phyloP scores from a whole-genome alignment of 1,284 basidiomycete species.

The Tilletia walkeri region DNA sequence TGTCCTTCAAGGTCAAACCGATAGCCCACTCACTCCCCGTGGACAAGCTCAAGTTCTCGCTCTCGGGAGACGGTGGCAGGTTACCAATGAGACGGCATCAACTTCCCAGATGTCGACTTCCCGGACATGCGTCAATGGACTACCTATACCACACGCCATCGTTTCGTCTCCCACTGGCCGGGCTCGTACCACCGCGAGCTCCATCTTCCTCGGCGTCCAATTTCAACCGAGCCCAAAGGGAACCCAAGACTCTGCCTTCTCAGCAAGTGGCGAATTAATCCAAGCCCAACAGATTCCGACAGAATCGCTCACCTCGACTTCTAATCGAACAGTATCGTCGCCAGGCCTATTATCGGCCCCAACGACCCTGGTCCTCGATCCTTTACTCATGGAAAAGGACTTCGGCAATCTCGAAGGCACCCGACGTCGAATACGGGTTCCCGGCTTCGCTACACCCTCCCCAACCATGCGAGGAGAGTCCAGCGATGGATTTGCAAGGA shows the following conservation, averaged over 20 bases:
- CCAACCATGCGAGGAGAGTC: conserved; percentile 24
- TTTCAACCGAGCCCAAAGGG: background rate
- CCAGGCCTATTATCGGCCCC: background rate
- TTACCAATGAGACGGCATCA: background rate
- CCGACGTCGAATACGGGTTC: conserved; percentile 30
- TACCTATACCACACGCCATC: background rate
- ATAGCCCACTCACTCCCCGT: conserved; percentile 39
- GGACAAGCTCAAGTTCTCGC: conserved; percentile 43
- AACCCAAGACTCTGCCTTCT: background rate
- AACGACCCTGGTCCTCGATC: conserved; percentile 18
- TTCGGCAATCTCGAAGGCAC: conserved; percentile 42
- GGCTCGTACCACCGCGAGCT: conserved; percentile 7
- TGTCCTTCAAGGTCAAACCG: conserved; percentile 47
- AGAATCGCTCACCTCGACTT: background rate
- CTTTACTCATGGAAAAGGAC: conserved; percentile 32
- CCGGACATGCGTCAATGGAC: background rate
- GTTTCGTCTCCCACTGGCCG: conserved; percentile 3
- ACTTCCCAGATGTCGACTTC: too few species aligned
- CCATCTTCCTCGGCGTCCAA: background rate
- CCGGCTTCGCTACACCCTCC: conserved; percentile 29
- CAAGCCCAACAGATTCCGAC: background rate
- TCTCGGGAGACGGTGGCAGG: conserved; percentile 21
- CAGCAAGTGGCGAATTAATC: background rate
- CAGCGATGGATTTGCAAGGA: conserved; percentile 22
- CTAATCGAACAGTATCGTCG: background rate